phyloP scores from a whole-genome alignment of 768 basidiomycete genomes.

The Pleurotus tuber-regium region DNA sequence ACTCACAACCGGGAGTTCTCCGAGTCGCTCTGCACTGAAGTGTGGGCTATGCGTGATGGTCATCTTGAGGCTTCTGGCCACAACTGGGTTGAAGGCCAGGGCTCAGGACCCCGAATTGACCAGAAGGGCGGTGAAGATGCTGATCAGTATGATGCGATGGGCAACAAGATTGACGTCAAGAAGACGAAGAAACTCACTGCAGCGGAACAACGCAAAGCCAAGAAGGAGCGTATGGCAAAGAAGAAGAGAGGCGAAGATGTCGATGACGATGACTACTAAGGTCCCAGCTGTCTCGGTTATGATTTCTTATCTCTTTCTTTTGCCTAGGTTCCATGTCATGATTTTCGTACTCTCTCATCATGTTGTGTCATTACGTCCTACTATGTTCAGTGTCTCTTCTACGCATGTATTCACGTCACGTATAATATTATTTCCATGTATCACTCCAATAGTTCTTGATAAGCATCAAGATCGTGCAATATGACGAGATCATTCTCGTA shows the following conservation, averaged over 20 bases:
- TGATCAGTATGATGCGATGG: slow-evolving; percentile 93
- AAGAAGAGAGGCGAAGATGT: slow-evolving; percentile 85
- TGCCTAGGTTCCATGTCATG: slow-evolving; percentile 1
- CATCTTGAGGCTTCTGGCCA: slow-evolving; percentile 94
- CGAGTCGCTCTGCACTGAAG: slow-evolving; percentile 95
- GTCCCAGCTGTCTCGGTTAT: slow-evolving; percentile 2
- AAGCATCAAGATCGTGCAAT: neutral
- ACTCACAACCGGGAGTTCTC: slow-evolving; percentile 99
- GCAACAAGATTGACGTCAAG: slow-evolving; percentile 88
- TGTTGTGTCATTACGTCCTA: slow-evolving; percentile 7
- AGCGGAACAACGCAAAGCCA: slow-evolving; percentile 81
- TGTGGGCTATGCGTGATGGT: slow-evolving; percentile 99
- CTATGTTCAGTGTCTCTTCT: neutral
- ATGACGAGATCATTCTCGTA: slow-evolving; percentile 2
- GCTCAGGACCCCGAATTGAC: slow-evolving; percentile 92
- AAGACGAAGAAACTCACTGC: slow-evolving; percentile 87
- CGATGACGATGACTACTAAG: slow-evolving; percentile 63
- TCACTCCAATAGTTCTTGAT: neutral
- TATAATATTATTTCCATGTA: slow-evolving; percentile 9
- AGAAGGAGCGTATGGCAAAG: slow-evolving; percentile 95
- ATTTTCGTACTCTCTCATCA: neutral
- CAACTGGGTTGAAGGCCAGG: slow-evolving; percentile 99
- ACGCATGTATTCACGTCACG: slow-evolving; percentile 4
- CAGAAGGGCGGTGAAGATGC: slow-evolving; percentile 91
- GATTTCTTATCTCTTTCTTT: neutral